These are phyloP conservation scores for Crithidia expoeki DNA, from an alignment of 208 protist species.

Conservation along the genomic window DNA sequence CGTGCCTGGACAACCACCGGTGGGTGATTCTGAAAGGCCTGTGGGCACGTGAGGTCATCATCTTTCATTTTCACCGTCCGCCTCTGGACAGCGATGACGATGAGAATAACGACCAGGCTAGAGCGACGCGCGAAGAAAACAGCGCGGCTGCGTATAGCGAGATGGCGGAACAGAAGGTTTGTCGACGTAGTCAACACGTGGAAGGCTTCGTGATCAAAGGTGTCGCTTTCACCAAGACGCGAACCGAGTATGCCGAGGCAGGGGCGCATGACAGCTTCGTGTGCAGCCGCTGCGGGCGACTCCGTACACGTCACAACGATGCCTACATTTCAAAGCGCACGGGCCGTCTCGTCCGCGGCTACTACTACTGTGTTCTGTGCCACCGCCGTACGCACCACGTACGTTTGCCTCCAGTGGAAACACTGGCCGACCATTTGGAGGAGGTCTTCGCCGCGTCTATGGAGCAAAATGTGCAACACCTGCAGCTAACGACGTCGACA, in stretches of 20 bases:
- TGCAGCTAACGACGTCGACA: not conserved
- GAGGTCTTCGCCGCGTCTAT: not conserved
- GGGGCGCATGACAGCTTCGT: conserved; percentile 30
- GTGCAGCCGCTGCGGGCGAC: conserved; percentile 48
- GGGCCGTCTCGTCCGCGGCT: conserved; percentile 14
- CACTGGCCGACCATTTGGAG: not conserved
- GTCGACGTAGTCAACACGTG: conserved; percentile 16
- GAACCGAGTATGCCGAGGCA: not conserved
- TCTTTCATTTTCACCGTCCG: conserved; percentile 35
- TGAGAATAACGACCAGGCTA: not conserved
- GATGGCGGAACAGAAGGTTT: not conserved
- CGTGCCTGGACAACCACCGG: conserved; percentile 54
- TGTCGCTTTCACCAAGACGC: conserved; percentile 26
- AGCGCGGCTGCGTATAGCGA: not conserved
- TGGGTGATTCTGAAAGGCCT: conserved; percentile 48
- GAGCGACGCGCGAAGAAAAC: not conserved
- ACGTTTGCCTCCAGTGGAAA: conserved; percentile 16
- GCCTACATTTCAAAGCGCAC: conserved; percentile 22
- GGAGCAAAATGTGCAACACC: not conserved
- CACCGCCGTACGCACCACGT: conserved; percentile 33
- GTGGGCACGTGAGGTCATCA: conserved; percentile 37
- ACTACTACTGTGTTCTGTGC: conserved; percentile 44
- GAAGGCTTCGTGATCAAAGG: conserved; percentile 31
- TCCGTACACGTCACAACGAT: conserved; percentile 20
- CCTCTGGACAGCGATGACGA: not conserved